phyloP scores from a whole-genome alignment of 2,329 filamentous ascomycete genomes.

The Colletotrichum sp. region DNA sequence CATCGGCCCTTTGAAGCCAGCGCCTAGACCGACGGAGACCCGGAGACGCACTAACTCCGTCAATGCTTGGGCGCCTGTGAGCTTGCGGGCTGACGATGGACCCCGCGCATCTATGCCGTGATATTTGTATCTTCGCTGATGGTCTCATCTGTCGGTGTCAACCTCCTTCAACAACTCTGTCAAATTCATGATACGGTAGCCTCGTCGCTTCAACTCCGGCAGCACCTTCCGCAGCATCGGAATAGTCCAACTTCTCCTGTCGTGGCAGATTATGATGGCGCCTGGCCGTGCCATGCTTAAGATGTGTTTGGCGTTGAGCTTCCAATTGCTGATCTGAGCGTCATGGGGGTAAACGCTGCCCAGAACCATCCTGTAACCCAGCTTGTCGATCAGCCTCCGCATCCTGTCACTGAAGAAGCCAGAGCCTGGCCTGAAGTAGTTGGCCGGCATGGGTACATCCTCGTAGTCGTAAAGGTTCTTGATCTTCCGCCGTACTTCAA shows the following conservation, averaged over 20 bases:
- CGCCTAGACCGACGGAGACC: not conserved
- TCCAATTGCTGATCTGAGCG: slow-evolving; percentile 76
- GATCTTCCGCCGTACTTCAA: slow-evolving; percentile 66
- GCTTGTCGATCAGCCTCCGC: slow-evolving; percentile 59
- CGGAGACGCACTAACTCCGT: not conserved
- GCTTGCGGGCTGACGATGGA: not conserved
- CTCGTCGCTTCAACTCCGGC: slow-evolving; percentile 71
- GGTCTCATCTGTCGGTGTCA: slow-evolving; percentile 23
- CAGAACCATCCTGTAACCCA: slow-evolving; percentile 77
- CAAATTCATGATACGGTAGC: slow-evolving; percentile 75
- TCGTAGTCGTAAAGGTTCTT: slow-evolving; percentile 58
- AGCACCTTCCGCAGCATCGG: slow-evolving; percentile 79
- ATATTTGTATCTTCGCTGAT: not conserved
- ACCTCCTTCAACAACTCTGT: slow-evolving; percentile 63
- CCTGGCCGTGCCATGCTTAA: slow-evolving; percentile 80
- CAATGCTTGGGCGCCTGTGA: not conserved
- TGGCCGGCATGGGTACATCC: slow-evolving; percentile 48
- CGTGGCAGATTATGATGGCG: slow-evolving; percentile 85
- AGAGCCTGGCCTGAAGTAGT: slow-evolving; percentile 83
- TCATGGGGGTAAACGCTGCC: slow-evolving; percentile 91
- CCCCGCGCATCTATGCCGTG: not conserved
- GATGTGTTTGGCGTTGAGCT: slow-evolving; percentile 78
- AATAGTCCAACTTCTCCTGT: slow-evolving; percentile 80
- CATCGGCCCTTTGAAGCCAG: not conserved
- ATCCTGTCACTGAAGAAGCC: slow-evolving; percentile 81